phyloP scores from a whole-genome alignment of 352 stramenopile genomes.

The Elongisporangium prolatum region DNA sequence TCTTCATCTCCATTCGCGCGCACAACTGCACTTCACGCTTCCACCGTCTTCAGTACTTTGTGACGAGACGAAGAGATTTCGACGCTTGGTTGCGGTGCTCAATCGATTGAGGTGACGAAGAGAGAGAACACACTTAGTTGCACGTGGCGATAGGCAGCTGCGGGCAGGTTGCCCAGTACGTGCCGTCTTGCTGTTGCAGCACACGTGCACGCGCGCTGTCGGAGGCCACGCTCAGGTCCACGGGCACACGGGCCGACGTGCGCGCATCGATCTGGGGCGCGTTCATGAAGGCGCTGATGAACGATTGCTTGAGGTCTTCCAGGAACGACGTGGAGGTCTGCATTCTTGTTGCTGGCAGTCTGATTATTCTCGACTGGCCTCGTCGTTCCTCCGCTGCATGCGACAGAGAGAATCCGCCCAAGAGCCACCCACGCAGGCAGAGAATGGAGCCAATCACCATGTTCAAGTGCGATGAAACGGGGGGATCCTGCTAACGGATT shows the following conservation, averaged over 20 bases:
- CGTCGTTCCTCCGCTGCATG: background rate
- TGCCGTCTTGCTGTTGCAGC: constrained; percentile 41
- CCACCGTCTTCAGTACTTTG: background rate
- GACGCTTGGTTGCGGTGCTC: background rate
- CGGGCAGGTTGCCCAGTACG: constrained; percentile 49
- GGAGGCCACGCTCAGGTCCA: constrained; percentile 51
- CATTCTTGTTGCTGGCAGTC: background rate
- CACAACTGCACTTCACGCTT: background rate
- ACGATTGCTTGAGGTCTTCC: constrained; percentile 44
- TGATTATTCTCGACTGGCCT: background rate
- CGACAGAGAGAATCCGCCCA: background rate
- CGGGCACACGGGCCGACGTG: constrained; percentile 49
- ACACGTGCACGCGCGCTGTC: constrained; percentile 37
- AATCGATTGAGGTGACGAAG: too few relatives aligned
- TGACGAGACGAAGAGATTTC: background rate
- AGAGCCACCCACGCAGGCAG: background rate
- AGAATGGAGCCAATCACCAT: constrained; percentile 7
- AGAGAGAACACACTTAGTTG: constrained; percentile 8
- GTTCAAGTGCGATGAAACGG: constrained; percentile 9
- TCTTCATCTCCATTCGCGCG: background rate
- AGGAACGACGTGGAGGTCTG: constrained; percentile 23
- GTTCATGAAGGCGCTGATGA: constrained; percentile 75
- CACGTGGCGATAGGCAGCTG: constrained; percentile 45
- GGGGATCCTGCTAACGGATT: background rate
- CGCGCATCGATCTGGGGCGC: constrained; percentile 68